A percentile compares a stretch with the other conserved stretches of the same genome.
Conservation (phyloP, 257 asterid species). For the Paraleonurus japonicus region DNA sequence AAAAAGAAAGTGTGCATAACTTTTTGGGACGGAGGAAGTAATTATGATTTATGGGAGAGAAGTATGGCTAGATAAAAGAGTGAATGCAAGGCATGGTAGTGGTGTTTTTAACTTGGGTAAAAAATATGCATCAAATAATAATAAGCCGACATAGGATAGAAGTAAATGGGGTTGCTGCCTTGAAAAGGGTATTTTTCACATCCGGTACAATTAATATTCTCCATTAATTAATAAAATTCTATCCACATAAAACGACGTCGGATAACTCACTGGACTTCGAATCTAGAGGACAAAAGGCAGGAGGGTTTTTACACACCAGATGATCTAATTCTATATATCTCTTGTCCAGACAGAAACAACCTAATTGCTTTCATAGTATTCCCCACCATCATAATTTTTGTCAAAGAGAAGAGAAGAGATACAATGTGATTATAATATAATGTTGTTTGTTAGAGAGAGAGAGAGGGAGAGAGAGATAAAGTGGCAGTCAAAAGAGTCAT, state of each 20-base stretch:
- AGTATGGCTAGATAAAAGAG: background rate
- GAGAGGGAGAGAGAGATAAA: background rate
- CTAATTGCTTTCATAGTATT: slow-evolving; percentile 29
- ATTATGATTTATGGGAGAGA: no score
- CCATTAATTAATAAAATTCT: background rate
- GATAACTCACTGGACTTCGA: background rate
- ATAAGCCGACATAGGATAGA: slow-evolving; percentile 18
- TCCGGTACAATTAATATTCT: background rate
- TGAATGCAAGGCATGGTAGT: background rate
- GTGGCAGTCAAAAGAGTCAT: slow-evolving; percentile 38
- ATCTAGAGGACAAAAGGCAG: slow-evolving; percentile 7
- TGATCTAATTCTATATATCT: no score
- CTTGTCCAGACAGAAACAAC: slow-evolving; percentile 20
- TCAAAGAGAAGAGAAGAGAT: no score
- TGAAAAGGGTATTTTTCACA: background rate
- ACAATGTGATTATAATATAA: background rate
- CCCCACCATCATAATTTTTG: slow-evolving; percentile 41
- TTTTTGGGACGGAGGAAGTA: no score
- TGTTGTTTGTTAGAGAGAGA: background rate
- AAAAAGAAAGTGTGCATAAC: no score
- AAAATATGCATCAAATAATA: background rate
- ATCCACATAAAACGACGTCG: background rate
- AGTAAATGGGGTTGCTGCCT: background rate
- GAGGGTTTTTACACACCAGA: slow-evolving; percentile 23
- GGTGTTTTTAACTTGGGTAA: slow-evolving; percentile 13